These are phyloP conservation scores for Fonsecaea nubica DNA, from an alignment of 2,329 filamentous ascomycete genomes.

Conservation along the genomic window DNA sequence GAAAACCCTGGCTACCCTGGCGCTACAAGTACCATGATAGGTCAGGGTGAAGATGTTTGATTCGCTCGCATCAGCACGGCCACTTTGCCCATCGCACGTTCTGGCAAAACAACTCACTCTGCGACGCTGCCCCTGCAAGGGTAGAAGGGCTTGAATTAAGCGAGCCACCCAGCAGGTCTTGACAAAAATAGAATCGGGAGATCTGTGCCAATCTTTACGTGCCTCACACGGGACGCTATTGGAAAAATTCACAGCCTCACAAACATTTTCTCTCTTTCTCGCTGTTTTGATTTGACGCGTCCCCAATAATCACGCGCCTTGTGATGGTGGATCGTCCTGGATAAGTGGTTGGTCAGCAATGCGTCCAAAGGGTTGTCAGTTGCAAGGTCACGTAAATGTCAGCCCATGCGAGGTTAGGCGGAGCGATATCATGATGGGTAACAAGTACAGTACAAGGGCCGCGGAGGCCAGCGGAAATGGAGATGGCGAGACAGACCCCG, in stretches of 20 bases:
- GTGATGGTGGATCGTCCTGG: slow-evolving; percentile 3
- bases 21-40: slow-evolving; percentile 1
- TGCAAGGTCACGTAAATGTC: neutral
- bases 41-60: neutral
- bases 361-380: neutral
- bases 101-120: slow-evolving; percentile 13
- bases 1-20: neutral
- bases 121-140: slow-evolving; percentile 18
- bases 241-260: slow-evolving; percentile 29
- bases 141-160: slow-evolving; percentile 19
- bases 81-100: slow-evolving; percentile 1
- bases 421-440: neutral
- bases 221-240: slow-evolving; percentile 4
- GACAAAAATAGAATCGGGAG: slow-evolving; percentile 32
- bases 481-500: slow-evolving; percentile 17
- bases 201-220: slow-evolving; percentile 6
- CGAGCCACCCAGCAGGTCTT: slow-evolving; percentile 24
- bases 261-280: slow-evolving; percentile 12
- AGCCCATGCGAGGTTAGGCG: slow-evolving; percentile 1
- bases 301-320: slow-evolving; percentile 11
- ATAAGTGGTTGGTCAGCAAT: neutral
- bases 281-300: slow-evolving; percentile 10
- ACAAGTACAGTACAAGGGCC: neutral
- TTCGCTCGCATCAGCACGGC: slow-evolving; percentile 20
- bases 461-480: neutral